A percentile compares a stretch with the other conserved stretches of the same genome.
Evolutionary conservation across 2,329 filamentous ascomycete genomes (phyloP).

Genomic region (Fusarium compactum): DNA sequence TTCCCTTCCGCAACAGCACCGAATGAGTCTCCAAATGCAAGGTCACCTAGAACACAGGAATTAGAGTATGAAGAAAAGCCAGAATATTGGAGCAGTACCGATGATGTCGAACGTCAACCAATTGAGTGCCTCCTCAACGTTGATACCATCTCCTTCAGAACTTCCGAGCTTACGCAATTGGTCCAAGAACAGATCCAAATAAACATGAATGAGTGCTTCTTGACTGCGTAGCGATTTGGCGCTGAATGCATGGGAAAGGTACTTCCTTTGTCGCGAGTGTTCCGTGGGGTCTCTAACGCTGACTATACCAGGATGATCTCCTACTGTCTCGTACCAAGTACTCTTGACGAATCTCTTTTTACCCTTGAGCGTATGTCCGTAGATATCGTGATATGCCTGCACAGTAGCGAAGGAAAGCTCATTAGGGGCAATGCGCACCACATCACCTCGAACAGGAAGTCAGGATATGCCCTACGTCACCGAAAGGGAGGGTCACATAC

Average conservation of each 20-base stretch:
- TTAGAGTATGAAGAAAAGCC: not conserved
- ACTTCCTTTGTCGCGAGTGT: conserved; percentile 5
- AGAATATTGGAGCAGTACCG: not conserved
- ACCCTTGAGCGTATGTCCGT: not conserved
- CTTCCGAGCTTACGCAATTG: not conserved
- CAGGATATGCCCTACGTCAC: not conserved
- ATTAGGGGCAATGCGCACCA: conserved; percentile 30
- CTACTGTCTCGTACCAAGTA: conserved; percentile 9
- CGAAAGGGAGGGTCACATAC: not conserved
- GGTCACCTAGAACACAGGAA: conserved; percentile 1
- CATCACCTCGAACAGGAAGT: not conserved
- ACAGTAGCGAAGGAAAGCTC: conserved; percentile 17
- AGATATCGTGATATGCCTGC: conserved; percentile 33
- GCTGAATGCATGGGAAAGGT: conserved; percentile 10
- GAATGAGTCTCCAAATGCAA: conserved; percentile 21
- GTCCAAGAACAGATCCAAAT: not conserved
- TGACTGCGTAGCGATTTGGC: not conserved
- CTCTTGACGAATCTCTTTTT: conserved; percentile 8
- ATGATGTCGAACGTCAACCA: conserved; percentile 28
- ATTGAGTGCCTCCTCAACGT: conserved; percentile 5
- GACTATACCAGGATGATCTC: not conserved
- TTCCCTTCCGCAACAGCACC: conserved; percentile 1
- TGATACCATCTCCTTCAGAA: not conserved
- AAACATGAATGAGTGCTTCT: not conserved
- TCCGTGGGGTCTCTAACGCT: conserved; percentile 1